Percentiles rank a stretch among this genome's conserved stretches.
Evolutionary conservation across 306 rosid genomes (phyloP).

Genomic region (Sechiopsis laciniata): DNA sequence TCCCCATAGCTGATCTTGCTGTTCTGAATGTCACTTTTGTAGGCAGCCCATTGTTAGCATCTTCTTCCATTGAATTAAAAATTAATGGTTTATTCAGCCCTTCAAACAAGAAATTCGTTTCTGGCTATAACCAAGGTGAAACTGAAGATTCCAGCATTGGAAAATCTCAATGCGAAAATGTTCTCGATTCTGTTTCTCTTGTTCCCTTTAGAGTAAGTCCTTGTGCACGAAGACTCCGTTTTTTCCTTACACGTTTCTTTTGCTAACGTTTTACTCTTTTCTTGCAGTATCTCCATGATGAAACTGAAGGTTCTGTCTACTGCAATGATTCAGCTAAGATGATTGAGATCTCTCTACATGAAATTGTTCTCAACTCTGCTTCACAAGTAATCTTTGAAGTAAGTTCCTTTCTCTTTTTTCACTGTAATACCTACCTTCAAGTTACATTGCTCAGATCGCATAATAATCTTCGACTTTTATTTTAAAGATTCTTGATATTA

Average conservation of each 20-base stretch:
- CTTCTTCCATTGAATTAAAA: constrained; percentile 49
- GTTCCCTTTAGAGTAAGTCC: constrained; percentile 58
- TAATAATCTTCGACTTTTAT: not conserved
- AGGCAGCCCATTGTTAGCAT: constrained; percentile 50
- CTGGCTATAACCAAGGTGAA: constrained; percentile 30
- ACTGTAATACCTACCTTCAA: constrained; percentile 13
- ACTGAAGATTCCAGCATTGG: constrained; percentile 29
- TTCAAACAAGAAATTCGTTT: constrained; percentile 23
- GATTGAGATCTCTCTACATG: constrained; percentile 68
- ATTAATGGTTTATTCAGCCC: constrained; percentile 58
- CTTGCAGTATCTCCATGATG: constrained; percentile 23
- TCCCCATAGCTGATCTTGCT: constrained; percentile 42
- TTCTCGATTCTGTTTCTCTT: constrained; percentile 49
- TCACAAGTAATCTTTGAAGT: constrained; percentile 53
- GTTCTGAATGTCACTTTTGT: constrained; percentile 60
- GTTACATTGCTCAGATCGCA: not conserved
- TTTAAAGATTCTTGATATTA: not conserved
- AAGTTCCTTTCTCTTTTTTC: constrained; percentile 30
- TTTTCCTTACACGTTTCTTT: not conserved
- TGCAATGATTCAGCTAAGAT: constrained; percentile 52
- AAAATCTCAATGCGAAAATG: constrained; percentile 53
- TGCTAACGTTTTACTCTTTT: not conserved
- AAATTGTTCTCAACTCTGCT: constrained; percentile 60
- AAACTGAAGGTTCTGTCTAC: constrained; percentile 28
- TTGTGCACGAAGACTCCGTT: not conserved